phyloP scores from a whole-genome alignment of 2,329 filamentous ascomycete genomes.

The Rutstroemia sp. region DNA sequence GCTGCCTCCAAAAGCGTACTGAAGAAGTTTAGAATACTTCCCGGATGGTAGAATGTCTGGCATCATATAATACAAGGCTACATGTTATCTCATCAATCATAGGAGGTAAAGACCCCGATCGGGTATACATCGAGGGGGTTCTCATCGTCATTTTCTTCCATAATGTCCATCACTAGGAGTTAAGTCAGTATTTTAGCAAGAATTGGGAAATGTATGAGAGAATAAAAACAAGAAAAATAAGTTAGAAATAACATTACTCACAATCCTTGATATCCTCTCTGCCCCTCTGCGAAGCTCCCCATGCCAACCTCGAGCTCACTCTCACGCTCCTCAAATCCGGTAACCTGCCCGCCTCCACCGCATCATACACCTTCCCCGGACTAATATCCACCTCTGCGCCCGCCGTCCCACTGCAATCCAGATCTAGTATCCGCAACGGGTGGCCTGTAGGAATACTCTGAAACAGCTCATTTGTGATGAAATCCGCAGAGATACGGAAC shows the following conservation, averaged over 20 bases:
- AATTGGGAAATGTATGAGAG: too few species aligned
- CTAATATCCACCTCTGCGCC: slow-evolving; percentile 21
- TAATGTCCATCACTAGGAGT: slow-evolving; percentile 17
- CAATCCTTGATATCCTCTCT: slow-evolving; percentile 20
- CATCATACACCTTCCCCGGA: slow-evolving; percentile 21
- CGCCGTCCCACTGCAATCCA: slow-evolving; percentile 26
- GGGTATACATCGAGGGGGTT: slow-evolving; percentile 19
- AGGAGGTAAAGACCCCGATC: slow-evolving; percentile 2
- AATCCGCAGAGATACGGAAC: slow-evolving; percentile 29
- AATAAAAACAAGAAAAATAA: too few species aligned
- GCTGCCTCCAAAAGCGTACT: too few species aligned
- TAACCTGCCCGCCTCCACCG: slow-evolving; percentile 22
- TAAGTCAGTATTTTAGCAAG: not conserved
- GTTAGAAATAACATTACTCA: slow-evolving; percentile 2
- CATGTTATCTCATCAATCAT: not conserved
- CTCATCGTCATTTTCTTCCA: slow-evolving; percentile 25
- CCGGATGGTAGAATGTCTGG: not conserved
- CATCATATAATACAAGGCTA: not conserved
- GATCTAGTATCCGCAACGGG: slow-evolving; percentile 26
- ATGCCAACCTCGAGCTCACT: slow-evolving; percentile 26
- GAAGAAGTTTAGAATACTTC: too few species aligned
- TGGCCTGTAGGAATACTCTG: slow-evolving; percentile 13
- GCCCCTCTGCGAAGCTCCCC: slow-evolving; percentile 21
- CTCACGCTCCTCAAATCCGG: slow-evolving; percentile 26
- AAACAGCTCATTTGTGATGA: slow-evolving; percentile 24